A percentile compares a stretch with the other conserved stretches of the same genome.
phyloP scores from a whole-genome alignment of 148 eudicot species.

The Polygonum aviculare region DNA sequence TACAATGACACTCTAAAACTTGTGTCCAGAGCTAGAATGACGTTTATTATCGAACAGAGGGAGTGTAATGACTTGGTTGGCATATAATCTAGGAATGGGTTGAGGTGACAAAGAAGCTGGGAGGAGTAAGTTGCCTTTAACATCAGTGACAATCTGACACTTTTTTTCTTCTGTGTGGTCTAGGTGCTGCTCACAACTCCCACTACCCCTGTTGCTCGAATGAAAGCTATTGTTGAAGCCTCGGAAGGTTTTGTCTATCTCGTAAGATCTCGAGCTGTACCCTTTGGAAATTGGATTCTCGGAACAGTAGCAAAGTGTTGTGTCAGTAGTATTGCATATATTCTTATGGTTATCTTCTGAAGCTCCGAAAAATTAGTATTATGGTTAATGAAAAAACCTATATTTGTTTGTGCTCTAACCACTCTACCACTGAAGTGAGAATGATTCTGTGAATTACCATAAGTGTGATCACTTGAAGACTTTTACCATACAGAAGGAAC shows the following conservation, averaged over 20 bases:
- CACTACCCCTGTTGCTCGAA: conserved; percentile 75
- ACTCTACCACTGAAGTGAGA: not conserved
- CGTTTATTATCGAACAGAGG: no score
- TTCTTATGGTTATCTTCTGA: not conserved
- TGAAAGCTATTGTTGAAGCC: conserved; percentile 86
- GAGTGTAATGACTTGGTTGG: no score
- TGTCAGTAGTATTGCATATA: not conserved
- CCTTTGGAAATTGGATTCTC: not conserved
- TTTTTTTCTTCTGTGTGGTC: not conserved
- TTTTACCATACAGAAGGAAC: not conserved
- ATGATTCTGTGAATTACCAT: not conserved
- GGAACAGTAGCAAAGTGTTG: not conserved
- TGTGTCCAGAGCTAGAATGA: no score
- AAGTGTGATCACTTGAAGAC: not conserved
- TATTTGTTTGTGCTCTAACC: not conserved
- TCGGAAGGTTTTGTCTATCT: conserved; percentile 91
- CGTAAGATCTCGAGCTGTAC: conserved; percentile 26
- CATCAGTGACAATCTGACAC: not conserved
- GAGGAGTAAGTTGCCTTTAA: not conserved
- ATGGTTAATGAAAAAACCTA: not conserved
- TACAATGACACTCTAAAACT: no score
- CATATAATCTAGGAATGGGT: no score
- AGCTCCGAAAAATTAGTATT: not conserved
- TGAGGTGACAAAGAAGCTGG: not conserved
- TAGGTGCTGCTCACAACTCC: conserved; percentile 62